These are phyloP conservation scores for Ceratocystis ficicola DNA, from an alignment of 2,329 filamentous ascomycete species.

Conservation along the genomic window DNA sequence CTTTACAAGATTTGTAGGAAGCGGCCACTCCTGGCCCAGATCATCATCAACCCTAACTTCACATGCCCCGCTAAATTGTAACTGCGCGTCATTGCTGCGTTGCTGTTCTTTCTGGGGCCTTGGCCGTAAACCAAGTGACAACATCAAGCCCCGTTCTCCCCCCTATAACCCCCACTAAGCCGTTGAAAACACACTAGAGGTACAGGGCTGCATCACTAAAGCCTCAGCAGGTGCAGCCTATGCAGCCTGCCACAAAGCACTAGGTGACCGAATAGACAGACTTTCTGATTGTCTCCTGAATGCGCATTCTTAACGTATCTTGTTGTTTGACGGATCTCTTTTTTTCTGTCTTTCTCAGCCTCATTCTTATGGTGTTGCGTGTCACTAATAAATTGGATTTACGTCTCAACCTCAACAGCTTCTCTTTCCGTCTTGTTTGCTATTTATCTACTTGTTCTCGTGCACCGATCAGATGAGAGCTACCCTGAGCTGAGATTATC, in stretches of 20 bases:
- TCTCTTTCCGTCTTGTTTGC: neutral
- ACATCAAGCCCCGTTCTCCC: neutral
- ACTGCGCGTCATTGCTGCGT: slow-evolving; percentile 7
- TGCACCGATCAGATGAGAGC: neutral
- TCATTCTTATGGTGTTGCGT: slow-evolving; percentile 1
- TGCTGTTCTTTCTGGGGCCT: slow-evolving; percentile 3
- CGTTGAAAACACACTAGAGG: neutral
- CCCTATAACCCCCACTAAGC: neutral
- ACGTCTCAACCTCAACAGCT: neutral
- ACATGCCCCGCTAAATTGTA: neutral
- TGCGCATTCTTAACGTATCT: slow-evolving; percentile 3
- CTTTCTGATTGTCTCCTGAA: slow-evolving; percentile 8
- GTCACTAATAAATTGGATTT: neutral
- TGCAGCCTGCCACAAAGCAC: neutral
- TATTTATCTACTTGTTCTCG: neutral
- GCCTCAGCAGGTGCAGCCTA: neutral
- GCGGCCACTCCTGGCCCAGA: neutral
- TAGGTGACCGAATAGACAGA: neutral
- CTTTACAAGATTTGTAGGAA: neutral
- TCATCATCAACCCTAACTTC: neutral
- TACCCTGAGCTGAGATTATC: neutral
- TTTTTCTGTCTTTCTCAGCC: slow-evolving; percentile 2
- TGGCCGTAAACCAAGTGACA: neutral
- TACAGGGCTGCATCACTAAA: neutral
- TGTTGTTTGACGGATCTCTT: neutral